Conservation (phyloP, 805 yeast species). For the Wickerhamomyces rabaulensis region DNA sequence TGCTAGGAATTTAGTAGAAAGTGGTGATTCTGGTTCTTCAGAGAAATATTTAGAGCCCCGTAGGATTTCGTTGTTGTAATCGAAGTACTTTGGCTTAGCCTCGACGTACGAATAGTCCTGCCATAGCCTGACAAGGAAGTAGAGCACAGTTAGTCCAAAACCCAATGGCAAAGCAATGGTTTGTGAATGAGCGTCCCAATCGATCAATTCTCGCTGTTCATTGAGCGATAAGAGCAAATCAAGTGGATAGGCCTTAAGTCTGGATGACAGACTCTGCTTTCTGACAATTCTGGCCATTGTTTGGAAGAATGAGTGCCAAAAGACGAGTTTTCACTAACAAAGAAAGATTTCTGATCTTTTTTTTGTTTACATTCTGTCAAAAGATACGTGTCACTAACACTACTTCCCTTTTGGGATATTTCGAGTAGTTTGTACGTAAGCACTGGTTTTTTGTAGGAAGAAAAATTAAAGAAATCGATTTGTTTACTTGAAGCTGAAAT, state of each 20-base stretch:
- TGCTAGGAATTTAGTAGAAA: constrained; percentile 4
- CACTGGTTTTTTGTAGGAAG: background rate
- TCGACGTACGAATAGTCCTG: constrained; percentile 15
- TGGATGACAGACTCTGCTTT: constrained; percentile 16
- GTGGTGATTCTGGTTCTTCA: constrained; percentile 2
- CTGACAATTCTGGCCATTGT: constrained; percentile 17
- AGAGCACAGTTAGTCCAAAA: constrained; percentile 14
- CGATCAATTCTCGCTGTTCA: constrained; percentile 23
- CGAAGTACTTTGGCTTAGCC: constrained; percentile 3
- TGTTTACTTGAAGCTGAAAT: background rate
- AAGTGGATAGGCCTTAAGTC: constrained; percentile 19
- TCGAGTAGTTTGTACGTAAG: background rate
- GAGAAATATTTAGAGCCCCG: constrained; percentile 19
- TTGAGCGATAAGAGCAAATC: constrained; percentile 21
- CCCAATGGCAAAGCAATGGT: constrained; percentile 24
- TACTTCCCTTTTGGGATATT: background rate
- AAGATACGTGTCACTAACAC: background rate
- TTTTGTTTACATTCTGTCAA: background rate
- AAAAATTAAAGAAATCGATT: background rate
- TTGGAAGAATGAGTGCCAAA: background rate
- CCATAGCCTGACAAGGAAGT: constrained; percentile 22
- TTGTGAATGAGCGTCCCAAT: constrained; percentile 24
- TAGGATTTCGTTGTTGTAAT: constrained; percentile 11
- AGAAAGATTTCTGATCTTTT: background rate
- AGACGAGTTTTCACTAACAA: background rate